Base-by-base conservation (phyloP, 192 early-diverging fungal genomes). In the Coemansia sp. region DNA sequence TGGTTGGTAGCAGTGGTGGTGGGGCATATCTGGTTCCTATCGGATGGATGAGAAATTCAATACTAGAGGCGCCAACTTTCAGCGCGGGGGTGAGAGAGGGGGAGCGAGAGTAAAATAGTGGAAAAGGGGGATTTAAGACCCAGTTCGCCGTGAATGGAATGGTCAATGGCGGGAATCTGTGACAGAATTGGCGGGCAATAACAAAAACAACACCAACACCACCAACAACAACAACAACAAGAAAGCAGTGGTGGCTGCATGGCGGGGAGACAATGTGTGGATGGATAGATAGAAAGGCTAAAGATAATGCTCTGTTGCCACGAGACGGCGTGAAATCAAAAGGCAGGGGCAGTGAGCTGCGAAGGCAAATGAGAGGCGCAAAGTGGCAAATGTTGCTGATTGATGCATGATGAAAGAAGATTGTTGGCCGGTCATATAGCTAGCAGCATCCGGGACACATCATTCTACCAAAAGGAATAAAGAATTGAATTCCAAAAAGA, bases 231-330 rank as follows among this genome's bases (percentile, higher is more conserved):
- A 26, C 26, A 26, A 62, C 60, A 62, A 47, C 41, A 15, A 66
- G 40, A 55, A 39, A 10, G 57, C n/a, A 41, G 57, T 39, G 57
- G 71, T 68, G 63, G 67, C 73, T 69, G 67, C 48, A 61, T 65
- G 41, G 73, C 51, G 52, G 60, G 58, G 73, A 55, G 51, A 55
- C 26, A 70, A 63, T 51, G 47, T 21, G 46, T 36, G 36, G 47
- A 41, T 40, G 12, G 58, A 66, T 64, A 39, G 42, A 59, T 41
- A 37, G 32, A 59, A 59, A 39, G 57, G 39, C 57, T 41, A 59
- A 16, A 39, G 39, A 16, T 9, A 18, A 41, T 18, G 57, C 57
- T 40, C 39, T 59, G 57, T 59, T 59, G 36, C 57, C 57, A 59
- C 57, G 39, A 39, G 39, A 59, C 32, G 37, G 39, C 57, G 39